Conservation (phyloP, 2,329 filamentous ascomycete genomes). For the Parascedosporium putredinis region DNA sequence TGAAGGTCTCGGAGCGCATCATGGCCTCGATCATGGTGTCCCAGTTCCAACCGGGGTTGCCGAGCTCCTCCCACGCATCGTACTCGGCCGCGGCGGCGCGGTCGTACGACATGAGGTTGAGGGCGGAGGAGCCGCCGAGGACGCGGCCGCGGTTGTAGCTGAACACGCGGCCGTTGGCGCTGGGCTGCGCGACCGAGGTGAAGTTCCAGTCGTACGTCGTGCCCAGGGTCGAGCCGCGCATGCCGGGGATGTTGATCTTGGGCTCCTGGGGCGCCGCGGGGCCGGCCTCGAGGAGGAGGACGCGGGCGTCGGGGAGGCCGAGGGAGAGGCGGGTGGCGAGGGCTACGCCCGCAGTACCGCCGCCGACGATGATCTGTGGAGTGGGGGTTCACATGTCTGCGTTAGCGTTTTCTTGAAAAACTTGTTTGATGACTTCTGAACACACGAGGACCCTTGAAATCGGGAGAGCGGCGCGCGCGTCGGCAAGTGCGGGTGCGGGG, state of each 20-base stretch:
- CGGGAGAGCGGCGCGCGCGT: too few species aligned
- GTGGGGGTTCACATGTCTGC: background rate
- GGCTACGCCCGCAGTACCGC: slow-evolving; percentile 23
- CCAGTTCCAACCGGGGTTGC: slow-evolving; percentile 27
- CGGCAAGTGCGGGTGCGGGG: too few species aligned
- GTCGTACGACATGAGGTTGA: slow-evolving; percentile 33
- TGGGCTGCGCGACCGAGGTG: slow-evolving; percentile 27
- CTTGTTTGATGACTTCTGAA: background rate
- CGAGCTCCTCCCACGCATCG: slow-evolving; percentile 26
- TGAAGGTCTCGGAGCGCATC: slow-evolving; percentile 20
- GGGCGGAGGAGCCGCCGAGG: slow-evolving; percentile 34
- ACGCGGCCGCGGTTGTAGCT: slow-evolving; percentile 34
- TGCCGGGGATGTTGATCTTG: slow-evolving; percentile 22
- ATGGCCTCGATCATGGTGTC: slow-evolving; percentile 23
- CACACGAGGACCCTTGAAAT: too few species aligned
- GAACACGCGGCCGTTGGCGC: slow-evolving; percentile 28
- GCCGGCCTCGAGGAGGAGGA: slow-evolving; percentile 22
- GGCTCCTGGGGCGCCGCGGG: slow-evolving; percentile 18
- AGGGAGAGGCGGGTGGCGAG: slow-evolving; percentile 22
- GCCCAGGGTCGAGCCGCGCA: slow-evolving; percentile 19
- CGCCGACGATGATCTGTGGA: slow-evolving; percentile 20
- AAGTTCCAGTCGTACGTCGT: slow-evolving; percentile 31
- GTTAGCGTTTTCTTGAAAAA: background rate
- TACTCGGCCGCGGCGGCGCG: slow-evolving; percentile 25
- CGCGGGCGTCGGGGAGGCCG: slow-evolving; percentile 18